Evolutionary conservation across 371 early-diverging fungal genomes (phyloP), one percentile per base, ranked within the genome.

Genomic region (Parasitella parasitica): DNA sequence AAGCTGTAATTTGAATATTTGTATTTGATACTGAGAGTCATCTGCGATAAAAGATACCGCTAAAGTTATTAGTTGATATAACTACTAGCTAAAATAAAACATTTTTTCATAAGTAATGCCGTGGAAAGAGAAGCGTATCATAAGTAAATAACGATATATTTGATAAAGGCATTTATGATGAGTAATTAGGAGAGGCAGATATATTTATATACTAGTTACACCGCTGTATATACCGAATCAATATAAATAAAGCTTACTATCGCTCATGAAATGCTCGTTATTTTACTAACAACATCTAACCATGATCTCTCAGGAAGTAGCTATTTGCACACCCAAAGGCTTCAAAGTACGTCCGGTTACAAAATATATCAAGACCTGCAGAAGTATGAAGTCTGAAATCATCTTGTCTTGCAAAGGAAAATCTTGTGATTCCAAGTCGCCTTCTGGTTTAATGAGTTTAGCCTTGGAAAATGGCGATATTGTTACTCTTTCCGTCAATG

Each of bases 271-370:
- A 6, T 41, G 3, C 5, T 41, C 1, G 8, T 41, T 5, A 18
- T 6, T 18, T 18, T 20, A 48, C 9, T 9, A 7, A 24, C 0
- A 46, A 26, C 1, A 48, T 48, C 30, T 36, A 43, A 18, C 9
- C 4, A 56, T 56, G 57, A 16, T 56, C 32, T 56, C 57, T 56
- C 41, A 56, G 43, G 43, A 56, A 43, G 57, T 56, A 9, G 57
- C 43, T 56, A 56, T 56, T 13, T 4, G 2, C 18, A 56, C 57
- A 8, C 57, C 57, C 20, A 56, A 56, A 16, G 57, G 57, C 20
- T 56, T 56, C 57, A 56, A 56, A 34, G 28, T 56, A 43, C 43
- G 41, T 34, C 57, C 57, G 2, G 57, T 56, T 9, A 43, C 57
- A n/a, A 56, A 56, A 13, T 56, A 39, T 20, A 57, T 57, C 43